Evolutionary conservation across 148 eudicot genomes (phyloP).

Genomic region (Gaultheria prostrata): DNA sequence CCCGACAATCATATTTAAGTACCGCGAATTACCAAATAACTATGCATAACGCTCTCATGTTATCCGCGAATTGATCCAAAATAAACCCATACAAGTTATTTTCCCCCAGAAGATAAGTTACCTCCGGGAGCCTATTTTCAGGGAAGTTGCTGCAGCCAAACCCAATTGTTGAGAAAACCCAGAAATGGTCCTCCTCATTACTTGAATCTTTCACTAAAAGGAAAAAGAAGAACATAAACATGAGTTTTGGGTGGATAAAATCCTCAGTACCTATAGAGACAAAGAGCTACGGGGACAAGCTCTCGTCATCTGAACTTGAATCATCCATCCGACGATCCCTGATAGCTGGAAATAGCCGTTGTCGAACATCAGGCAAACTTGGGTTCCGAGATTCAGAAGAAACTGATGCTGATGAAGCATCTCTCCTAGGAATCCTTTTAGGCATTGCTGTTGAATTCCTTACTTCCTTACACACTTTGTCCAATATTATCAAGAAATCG

Average conservation of each 20-base stretch:
- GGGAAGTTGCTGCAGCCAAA: background rate
- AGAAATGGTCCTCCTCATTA: background rate
- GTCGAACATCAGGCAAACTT: constrained; percentile 31
- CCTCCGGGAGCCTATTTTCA: background rate
- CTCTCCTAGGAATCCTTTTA: constrained; percentile 19
- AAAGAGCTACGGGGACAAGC: constrained; percentile 19
- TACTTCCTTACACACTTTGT: constrained; percentile 61
- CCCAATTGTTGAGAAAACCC: background rate
- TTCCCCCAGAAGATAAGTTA: background rate
- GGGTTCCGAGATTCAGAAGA: constrained; percentile 31
- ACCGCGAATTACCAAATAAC: background rate
- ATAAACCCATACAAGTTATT: too few species aligned
- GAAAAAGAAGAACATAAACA: background rate
- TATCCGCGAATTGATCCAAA: background rate
- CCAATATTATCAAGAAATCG: constrained; percentile 65
- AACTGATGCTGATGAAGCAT: constrained; percentile 21
- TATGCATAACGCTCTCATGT: background rate
- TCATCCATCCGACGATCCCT: constrained; percentile 36
- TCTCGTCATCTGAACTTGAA: constrained; percentile 45
- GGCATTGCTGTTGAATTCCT: constrained; percentile 27
- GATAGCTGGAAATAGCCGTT: constrained; percentile 50
- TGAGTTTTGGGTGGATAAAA: background rate
- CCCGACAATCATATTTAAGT: background rate
- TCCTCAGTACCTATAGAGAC: constrained; percentile 7
- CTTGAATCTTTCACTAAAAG: background rate